These are phyloP conservation scores for Ophiostoma pallidulum DNA, from an alignment of 2,329 filamentous ascomycete genomes.

Conservation along the genomic window DNA sequence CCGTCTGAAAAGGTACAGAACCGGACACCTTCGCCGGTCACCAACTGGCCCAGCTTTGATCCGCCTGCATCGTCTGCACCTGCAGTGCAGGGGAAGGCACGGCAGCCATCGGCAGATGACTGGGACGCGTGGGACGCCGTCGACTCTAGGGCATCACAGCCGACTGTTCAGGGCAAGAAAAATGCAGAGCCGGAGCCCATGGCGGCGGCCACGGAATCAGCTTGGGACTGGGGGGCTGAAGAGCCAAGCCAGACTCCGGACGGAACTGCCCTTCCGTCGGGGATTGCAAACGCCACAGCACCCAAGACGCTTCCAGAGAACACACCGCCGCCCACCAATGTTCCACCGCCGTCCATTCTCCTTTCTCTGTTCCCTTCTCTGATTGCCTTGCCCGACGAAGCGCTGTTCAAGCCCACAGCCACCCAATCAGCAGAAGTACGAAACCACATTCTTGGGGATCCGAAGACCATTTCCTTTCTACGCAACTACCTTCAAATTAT, in stretches of 20 bases:
- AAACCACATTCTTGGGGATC: constrained; percentile 54
- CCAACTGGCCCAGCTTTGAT: constrained; percentile 37
- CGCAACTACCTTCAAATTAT: constrained; percentile 53
- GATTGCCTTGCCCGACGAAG: constrained; percentile 54
- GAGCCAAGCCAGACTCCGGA: constrained; percentile 18
- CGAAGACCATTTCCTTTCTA: constrained; percentile 53
- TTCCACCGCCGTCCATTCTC: constrained; percentile 79
- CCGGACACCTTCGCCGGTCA: constrained; percentile 32
- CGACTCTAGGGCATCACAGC: constrained; percentile 2
- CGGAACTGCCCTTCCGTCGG: neutral
- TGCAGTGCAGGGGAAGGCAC: constrained; percentile 9
- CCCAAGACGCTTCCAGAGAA: constrained; percentile 22
- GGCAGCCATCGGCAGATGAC: constrained; percentile 29
- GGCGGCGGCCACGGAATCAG: constrained; percentile 12
- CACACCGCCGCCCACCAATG: constrained; percentile 63
- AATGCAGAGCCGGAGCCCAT: constrained; percentile 6
- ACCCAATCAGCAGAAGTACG: constrained; percentile 48
- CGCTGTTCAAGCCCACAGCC: constrained; percentile 56
- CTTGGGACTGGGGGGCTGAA: constrained; percentile 43
- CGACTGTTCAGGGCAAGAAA: constrained; percentile 6
- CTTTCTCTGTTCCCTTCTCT: constrained; percentile 66
- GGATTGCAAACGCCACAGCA: constrained; percentile 8
- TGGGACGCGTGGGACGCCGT: constrained; percentile 34
- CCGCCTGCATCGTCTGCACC: neutral
- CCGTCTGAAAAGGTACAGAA: constrained; percentile 23